Conservation (phyloP, 1,284 basidiomycete species). For the Sparassis latifolia region DNA sequence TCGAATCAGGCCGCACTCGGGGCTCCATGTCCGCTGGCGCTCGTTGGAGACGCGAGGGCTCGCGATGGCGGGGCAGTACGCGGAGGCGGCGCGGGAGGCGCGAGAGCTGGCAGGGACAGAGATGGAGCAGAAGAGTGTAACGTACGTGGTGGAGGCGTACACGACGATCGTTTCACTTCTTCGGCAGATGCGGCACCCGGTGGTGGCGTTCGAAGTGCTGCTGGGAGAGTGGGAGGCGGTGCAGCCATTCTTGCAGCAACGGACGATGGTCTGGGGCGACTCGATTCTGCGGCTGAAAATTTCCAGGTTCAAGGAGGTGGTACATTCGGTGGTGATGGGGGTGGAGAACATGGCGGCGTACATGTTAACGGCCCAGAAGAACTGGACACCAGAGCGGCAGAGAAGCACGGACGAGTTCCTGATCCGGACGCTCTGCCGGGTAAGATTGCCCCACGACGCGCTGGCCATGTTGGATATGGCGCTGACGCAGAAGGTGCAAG, state of each 20-base stretch:
- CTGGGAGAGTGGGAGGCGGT: no score
- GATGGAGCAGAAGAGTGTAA: neutral
- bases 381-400: constrained; percentile 23
- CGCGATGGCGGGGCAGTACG: constrained; percentile 17
- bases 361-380: constrained; percentile 23
- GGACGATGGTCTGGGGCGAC: neutral
- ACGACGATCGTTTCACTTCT: constrained; percentile 35
- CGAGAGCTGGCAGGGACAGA: constrained; percentile 12
- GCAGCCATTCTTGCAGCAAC: no score
- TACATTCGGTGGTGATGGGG: no score
- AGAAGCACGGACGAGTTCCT: constrained; percentile 33
- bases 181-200: constrained; percentile 28
- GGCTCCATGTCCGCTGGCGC: constrained; percentile 9
- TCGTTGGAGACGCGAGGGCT: constrained; percentile 9
- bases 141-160: constrained; percentile 29
- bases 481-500: constrained; percentile 27
- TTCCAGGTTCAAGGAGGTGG: no score
- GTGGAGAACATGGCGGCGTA: constrained; percentile 31
- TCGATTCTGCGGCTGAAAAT: no score
- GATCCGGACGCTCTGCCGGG: constrained; percentile 31
- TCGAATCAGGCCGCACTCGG: constrained; percentile 4
- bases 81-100: constrained; percentile 12
- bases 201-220: constrained; percentile 39
- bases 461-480: constrained; percentile 39
- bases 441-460: constrained; percentile 31